These are phyloP conservation scores for Citrus mangshanensis DNA, from an alignment of 345 rosid species.

Conservation along the genomic window DNA sequence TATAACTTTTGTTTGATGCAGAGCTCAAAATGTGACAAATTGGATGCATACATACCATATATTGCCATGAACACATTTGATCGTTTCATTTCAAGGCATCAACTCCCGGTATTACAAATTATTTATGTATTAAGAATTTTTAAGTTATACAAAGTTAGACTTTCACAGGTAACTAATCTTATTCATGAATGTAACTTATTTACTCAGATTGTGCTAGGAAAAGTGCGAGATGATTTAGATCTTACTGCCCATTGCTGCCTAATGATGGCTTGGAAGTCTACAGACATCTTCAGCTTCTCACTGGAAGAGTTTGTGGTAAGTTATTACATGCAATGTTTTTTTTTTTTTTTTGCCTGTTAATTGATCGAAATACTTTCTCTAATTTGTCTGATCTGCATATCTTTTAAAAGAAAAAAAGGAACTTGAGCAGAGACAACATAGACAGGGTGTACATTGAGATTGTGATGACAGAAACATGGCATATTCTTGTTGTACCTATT, in stretches of 20 bases:
- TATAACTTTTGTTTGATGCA: background rate
- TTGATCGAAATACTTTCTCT: background rate
- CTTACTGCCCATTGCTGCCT: conserved; percentile 2
- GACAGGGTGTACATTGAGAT: background rate
- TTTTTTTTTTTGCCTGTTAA: background rate
- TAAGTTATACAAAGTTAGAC: background rate
- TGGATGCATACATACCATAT: background rate
- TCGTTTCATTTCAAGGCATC: conserved; percentile 6
- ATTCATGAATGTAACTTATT: background rate
- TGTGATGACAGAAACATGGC: background rate
- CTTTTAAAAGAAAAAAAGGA: background rate
- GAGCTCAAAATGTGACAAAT: background rate
- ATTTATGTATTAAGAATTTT: background rate
- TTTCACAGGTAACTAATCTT: background rate
- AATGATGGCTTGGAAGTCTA: background rate
- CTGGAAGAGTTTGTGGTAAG: background rate
- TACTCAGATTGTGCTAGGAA: background rate
- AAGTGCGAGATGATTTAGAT: background rate
- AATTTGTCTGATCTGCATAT: background rate
- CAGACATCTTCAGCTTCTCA: background rate
- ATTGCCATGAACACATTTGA: conserved; percentile 4
- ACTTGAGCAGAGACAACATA: background rate
- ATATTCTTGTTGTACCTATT: background rate
- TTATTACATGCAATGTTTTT: no score
- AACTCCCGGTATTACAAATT: background rate